Evolutionary conservation across 2,329 filamentous ascomycete genomes (phyloP).

Genomic region (Fusarium veterinarium): DNA sequence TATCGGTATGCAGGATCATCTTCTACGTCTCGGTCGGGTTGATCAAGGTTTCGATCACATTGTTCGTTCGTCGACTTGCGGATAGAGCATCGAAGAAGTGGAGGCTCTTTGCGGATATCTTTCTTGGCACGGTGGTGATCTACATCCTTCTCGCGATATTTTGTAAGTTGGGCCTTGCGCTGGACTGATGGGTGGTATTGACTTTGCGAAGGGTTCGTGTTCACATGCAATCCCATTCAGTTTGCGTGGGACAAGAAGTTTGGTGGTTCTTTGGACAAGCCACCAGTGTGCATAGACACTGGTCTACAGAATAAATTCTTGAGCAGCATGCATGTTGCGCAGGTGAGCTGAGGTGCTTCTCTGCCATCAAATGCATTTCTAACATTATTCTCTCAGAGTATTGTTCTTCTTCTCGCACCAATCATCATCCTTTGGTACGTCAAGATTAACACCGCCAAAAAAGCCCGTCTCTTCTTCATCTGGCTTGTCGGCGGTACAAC

Average conservation of each 20-base stretch:
- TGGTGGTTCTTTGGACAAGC: conserved; percentile 13
- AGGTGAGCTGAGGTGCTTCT: not conserved
- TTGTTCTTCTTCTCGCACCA: conserved; percentile 13
- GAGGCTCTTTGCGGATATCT: conserved; percentile 22
- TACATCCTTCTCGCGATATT: conserved; percentile 24
- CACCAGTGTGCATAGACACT: conserved; percentile 9
- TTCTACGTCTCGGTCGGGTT: conserved; percentile 20
- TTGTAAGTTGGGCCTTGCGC: not conserved
- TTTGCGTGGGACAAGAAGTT: conserved; percentile 19
- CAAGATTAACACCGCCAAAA: conserved; percentile 24
- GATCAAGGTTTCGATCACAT: conserved; percentile 22
- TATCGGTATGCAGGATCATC: conserved; percentile 9
- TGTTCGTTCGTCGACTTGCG: conserved; percentile 21
- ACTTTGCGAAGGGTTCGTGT: not conserved
- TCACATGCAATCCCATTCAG: conserved; percentile 8
- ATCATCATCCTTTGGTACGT: conserved; percentile 23
- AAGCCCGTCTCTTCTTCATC: conserved; percentile 24
- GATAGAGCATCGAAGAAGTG: conserved; percentile 15
- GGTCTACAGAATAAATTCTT: conserved; percentile 17
- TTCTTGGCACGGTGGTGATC: conserved; percentile 13
- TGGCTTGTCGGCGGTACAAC: conserved; percentile 27
- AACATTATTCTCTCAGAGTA: not conserved
- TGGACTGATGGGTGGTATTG: not conserved
- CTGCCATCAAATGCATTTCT: not conserved
- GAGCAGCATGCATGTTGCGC: conserved; percentile 33